Base-by-base conservation (phyloP, 176 grass and related monocot species). In the Hordeum marinum region DNA sequence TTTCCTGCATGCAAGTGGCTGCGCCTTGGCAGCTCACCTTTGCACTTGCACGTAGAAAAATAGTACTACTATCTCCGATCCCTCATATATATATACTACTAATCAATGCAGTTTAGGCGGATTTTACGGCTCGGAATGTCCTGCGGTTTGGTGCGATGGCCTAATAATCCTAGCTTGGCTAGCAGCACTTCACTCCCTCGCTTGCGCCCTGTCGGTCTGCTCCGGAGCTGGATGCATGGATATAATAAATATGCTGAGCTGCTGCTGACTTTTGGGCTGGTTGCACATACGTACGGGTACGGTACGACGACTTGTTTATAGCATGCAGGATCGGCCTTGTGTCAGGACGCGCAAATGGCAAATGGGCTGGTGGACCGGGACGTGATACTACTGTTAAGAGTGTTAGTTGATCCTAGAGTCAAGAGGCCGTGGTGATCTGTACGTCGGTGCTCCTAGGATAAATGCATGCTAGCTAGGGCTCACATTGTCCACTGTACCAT, bases 401-500 rank as follows among this genome's bases (percentile, higher is more conserved):
- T 2, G 29, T 29, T 29, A 29, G 29, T 57, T 57, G 54, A 8
- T 9, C 55, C 21, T 78, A 40, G 52, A 40, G 34, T 40, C 54
- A 21, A 57, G 42, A 55, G 52, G 52, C 52, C 52, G 52, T 8
- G 52, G 52, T 21, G 52, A 20, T 55, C 18, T 57, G 54, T 57
- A 21, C 54, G 54, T 57, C 54, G 20, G 20, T 57, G 54, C 7
- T 55, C 52, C 39, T 40, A 1, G 8, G 39, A 40, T 40, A 40
- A 40, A 40, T 4, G 39, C 39, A 40, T 7, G 39, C 39, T 40
- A 40, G 39, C 4, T 37, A 39, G 13, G 23, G 11, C 9, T 67
- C 76, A 68, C 32, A 14, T 39, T 62, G 29, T 39, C 63, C 80
- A 77, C 12, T 68, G 79, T 77, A 37, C 65, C 55, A 64, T 73